Conservation (phyloP, 257 asterid genomes). For the Apocynum venetum region DNA sequence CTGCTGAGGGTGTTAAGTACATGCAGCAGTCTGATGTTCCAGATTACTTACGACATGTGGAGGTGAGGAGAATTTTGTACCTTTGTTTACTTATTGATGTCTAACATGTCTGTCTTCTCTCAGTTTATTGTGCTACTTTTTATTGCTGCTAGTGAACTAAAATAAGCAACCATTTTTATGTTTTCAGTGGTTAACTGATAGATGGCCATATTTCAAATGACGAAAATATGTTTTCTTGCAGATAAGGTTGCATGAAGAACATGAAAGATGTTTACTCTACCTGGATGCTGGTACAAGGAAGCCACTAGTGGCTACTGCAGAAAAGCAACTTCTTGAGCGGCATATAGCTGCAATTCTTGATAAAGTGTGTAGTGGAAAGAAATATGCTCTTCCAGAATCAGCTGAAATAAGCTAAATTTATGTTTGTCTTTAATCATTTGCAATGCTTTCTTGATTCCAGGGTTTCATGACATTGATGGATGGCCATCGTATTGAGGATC, state of each 20-base stretch:
- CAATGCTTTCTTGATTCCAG: constrained; percentile 34
- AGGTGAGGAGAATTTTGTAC: constrained; percentile 47
- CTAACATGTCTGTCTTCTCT: background rate
- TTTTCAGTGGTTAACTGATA: background rate
- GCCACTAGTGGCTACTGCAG: constrained; percentile 84
- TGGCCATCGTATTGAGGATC: constrained; percentile 87
- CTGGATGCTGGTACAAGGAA: constrained; percentile 76
- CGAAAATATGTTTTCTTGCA: constrained; percentile 22
- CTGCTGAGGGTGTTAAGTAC: constrained; percentile 89
- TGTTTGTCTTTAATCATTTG: constrained; percentile 1
- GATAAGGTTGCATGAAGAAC: constrained; percentile 95
- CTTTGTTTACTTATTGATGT: background rate
- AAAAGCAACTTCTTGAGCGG: constrained; percentile 75
- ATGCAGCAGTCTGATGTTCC: constrained; percentile 98
- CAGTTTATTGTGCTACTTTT: background rate
- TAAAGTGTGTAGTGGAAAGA: constrained; percentile 44
- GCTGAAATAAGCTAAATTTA: background rate
- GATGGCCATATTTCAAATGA: background rate
- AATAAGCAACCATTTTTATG: background rate
- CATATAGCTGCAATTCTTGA: constrained; percentile 83
- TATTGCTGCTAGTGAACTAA: background rate
- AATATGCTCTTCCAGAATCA: background rate
- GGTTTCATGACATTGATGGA: constrained; percentile 84
- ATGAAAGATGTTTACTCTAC: constrained; percentile 85
- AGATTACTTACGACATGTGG: constrained; percentile 86